Base-by-base conservation (phyloP, 495 filamentous ascomycete genomes). In the Friedmanniomyces simplex region DNA sequence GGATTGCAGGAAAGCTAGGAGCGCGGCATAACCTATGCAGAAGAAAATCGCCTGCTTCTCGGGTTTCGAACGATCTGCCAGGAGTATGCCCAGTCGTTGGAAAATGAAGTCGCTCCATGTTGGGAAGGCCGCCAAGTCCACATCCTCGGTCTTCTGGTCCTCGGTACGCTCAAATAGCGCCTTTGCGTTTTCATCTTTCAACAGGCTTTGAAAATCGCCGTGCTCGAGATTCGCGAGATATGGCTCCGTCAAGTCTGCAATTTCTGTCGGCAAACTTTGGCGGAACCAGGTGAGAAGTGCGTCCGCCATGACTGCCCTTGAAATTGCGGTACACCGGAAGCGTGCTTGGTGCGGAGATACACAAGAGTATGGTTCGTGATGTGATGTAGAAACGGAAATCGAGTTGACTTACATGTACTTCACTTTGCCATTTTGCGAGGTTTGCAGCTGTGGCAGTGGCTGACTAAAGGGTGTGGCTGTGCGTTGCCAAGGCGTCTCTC, bases 1-100 rank as follows among this genome's bases (percentile, higher is more conserved):
- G 0, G 83, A 83, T 62, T 97, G 93, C 21, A 96, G 69, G 68
- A 97, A 97, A n/a, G 82, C 79, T 64, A 87, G 78, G 20, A 96
- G 74, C 0, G 89, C 83, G 1, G 85, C 83, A 16, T 85, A 72
- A 20, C 81, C 89, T 45, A 93, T 71, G 22, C 77, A 69, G 46
- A 85, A 69, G 30, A 82, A 65, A 18, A 71, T 48, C 52, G 67
- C 57, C 49, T 69, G 68, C 30, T 57, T 60, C 25, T 64, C 61
- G 1, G 47, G 57, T 36, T 36, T 55, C 22, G 51, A 54, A 7
- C 61, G 64, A 55, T 70, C 68, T 1, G 69, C 62, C 18, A 71
- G 55, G 13, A 72, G 39, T 14, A 59, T 47, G 13, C 69, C 66
- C 5, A 72, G 61, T 20, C 68, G 65, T 30, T 69, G 67, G 45